Evolutionary conservation across 108 stramenopile species (phyloP).

Genomic region (Cyclotella baltica): DNA sequence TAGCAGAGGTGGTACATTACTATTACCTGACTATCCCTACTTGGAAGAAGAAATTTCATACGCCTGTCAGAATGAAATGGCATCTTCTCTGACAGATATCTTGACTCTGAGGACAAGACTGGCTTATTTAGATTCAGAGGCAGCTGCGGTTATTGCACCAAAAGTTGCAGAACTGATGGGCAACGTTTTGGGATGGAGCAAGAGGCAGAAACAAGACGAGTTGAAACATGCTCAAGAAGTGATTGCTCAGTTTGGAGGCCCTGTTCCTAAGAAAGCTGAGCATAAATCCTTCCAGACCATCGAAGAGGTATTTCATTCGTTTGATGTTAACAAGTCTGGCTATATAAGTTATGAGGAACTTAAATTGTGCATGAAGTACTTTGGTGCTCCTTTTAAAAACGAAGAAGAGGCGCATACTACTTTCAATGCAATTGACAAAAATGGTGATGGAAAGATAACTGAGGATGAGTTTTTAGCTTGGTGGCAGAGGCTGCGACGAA

Average conservation of each 20-base stretch:
- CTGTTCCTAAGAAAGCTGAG: constrained; percentile 8
- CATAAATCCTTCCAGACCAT: constrained; percentile 8
- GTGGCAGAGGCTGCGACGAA: neutral
- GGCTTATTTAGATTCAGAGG: constrained; percentile 10
- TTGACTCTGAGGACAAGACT: constrained; percentile 18
- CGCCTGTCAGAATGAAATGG: constrained; percentile 4
- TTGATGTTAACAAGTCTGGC: constrained; percentile 24
- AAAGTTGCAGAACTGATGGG: constrained; percentile 24
- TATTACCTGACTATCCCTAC: constrained; percentile 7
- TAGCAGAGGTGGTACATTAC: neutral
- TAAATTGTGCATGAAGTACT: constrained; percentile 18
- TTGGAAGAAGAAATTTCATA: constrained; percentile 10
- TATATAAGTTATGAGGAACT: constrained; percentile 20
- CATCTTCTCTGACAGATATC: constrained; percentile 14
- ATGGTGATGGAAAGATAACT: constrained; percentile 15
- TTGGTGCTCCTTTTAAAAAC: constrained; percentile 15
- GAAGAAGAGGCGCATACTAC: constrained; percentile 5
- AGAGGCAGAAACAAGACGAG: neutral
- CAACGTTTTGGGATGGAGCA: constrained; percentile 17
- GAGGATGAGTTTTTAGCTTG: constrained; percentile 9
- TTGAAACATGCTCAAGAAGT: constrained; percentile 1
- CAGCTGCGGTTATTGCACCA: neutral
- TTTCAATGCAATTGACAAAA: constrained; percentile 24
- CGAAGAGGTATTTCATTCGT: constrained; percentile 18
- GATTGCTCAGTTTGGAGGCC: constrained; percentile 18